phyloP scores from a whole-genome alignment of 1,284 basidiomycete genomes.

The Malassezia psittaci region DNA sequence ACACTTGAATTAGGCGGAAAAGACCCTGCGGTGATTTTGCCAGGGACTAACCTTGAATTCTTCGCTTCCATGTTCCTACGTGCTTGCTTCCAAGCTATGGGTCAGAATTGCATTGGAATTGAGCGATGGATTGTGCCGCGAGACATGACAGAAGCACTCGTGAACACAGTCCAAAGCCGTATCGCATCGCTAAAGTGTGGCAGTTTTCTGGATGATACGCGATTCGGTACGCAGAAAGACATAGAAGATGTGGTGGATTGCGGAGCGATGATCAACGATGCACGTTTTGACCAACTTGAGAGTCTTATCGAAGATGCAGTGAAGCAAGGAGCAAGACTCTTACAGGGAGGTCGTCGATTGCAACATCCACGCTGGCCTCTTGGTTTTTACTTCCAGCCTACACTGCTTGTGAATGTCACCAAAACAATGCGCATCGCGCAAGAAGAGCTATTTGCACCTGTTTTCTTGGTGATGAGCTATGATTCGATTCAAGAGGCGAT shows the following conservation, averaged over 20 bases:
- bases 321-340: slow-evolving; percentile 61
- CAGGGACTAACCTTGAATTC: slow-evolving; percentile 50
- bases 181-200: slow-evolving; percentile 30
- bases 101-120: slow-evolving; percentile 85
- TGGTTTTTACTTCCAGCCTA: slow-evolving; percentile 75
- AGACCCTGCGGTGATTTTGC: slow-evolving; percentile 53
- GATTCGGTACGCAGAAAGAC: slow-evolving; percentile 14
- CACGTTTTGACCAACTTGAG: slow-evolving; percentile 62
- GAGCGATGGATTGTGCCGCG: slow-evolving; percentile 79
- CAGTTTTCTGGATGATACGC: slow-evolving; percentile 35
- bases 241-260: slow-evolving; percentile 52
- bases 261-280: slow-evolving; percentile 67
- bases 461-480: slow-evolving; percentile 41
- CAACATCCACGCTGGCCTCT: slow-evolving; percentile 56
- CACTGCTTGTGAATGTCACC: slow-evolving; percentile 72
- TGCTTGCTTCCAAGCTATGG: slow-evolving; percentile 60
- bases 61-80: slow-evolving; percentile 51
- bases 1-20: slow-evolving; percentile 74
- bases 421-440: slow-evolving; percentile 44
- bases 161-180: slow-evolving; percentile 21
- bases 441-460: slow-evolving; percentile 39
- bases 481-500: slow-evolving; percentile 66
- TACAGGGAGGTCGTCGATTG: slow-evolving; percentile 60
- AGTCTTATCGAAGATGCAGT: slow-evolving; percentile 62
- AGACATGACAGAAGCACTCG: slow-evolving; percentile 56